These are phyloP conservation scores for Cercospora sp. DNA, from an alignment of 2,329 filamentous ascomycete species.

Conservation along the genomic window DNA sequence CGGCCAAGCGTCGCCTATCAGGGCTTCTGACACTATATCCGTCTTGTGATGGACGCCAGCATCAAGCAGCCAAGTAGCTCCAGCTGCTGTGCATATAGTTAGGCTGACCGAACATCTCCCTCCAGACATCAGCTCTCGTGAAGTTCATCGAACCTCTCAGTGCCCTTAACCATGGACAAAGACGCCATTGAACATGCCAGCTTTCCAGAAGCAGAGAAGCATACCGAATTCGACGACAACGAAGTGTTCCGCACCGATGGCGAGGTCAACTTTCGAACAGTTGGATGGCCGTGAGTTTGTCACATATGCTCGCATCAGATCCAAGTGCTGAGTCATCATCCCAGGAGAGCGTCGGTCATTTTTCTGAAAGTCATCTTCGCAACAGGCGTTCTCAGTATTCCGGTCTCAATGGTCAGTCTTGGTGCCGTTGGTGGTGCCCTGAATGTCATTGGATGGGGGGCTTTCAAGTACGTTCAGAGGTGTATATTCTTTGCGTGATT, in stretches of 20 bases:
- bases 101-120: not conserved
- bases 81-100: not conserved
- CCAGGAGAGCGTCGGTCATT: constrained; percentile 50
- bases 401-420: constrained; percentile 50
- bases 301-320: not conserved
- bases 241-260: constrained; percentile 56
- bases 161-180: not conserved
- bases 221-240: constrained; percentile 39
- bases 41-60: not conserved
- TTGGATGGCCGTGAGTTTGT: constrained; percentile 49
- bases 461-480: constrained; percentile 33
- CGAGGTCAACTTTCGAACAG: constrained; percentile 56
- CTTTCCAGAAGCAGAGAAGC: constrained; percentile 20
- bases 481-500: not conserved
- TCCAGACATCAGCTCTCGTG: not conserved
- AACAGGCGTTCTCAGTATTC: constrained; percentile 54
- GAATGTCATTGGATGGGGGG: constrained; percentile 51
- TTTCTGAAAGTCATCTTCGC: constrained; percentile 57
- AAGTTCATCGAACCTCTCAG: not conserved
- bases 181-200: not conserved
- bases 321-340: not conserved
- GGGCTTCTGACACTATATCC: not conserved
- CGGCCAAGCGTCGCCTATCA: constrained; percentile 13
- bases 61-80: not conserved
- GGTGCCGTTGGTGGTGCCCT: constrained; percentile 52